Percentiles rank a stretch among this genome's conserved stretches.
Conservation (phyloP, 768 basidiomycete genomes). For the Tremella mesenterica region DNA sequence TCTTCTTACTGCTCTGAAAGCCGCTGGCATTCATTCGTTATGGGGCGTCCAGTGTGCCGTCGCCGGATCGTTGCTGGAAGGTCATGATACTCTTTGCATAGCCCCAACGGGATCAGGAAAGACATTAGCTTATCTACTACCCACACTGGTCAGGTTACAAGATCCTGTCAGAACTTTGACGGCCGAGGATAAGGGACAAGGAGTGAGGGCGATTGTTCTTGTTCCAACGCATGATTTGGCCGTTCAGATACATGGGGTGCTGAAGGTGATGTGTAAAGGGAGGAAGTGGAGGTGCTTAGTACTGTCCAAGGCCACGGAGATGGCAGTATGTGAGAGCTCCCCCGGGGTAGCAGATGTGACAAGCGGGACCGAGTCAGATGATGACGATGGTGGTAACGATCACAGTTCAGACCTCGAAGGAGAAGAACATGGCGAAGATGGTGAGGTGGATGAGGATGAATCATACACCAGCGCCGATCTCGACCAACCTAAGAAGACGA, state of each 20-base stretch:
- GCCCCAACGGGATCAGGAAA: constrained; percentile 98
- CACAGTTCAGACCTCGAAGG: constrained; percentile 3
- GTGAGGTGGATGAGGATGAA: constrained; percentile 31
- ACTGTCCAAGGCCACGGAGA: constrained; percentile 83
- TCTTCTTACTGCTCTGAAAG: constrained; percentile 19
- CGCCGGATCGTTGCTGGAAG: constrained; percentile 26
- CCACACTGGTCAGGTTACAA: constrained; percentile 53
- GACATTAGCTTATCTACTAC: constrained; percentile 83
- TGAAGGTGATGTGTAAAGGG: constrained; percentile 58
- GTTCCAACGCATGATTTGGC: constrained; percentile 94
- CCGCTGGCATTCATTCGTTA: constrained; percentile 18
- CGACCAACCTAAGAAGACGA: too few relatives aligned
- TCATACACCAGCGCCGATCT: neutral
- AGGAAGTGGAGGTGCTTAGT: constrained; percentile 69
- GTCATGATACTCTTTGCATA: constrained; percentile 80
- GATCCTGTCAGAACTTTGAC: constrained; percentile 39
- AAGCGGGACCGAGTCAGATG: neutral
- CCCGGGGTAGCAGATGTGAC: constrained; percentile 10
- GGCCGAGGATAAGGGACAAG: constrained; percentile 44
- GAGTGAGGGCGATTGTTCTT: constrained; percentile 69
- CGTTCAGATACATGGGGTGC: constrained; percentile 88
- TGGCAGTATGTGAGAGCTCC: constrained; percentile 50
- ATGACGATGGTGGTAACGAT: constrained; percentile 59
- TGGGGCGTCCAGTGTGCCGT: constrained; percentile 42
- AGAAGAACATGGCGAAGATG: constrained; percentile 32